Percentiles rank a stretch among this genome's conserved stretches.
Conservation (phyloP, 768 basidiomycete genomes). For the Collybia sordida region DNA sequence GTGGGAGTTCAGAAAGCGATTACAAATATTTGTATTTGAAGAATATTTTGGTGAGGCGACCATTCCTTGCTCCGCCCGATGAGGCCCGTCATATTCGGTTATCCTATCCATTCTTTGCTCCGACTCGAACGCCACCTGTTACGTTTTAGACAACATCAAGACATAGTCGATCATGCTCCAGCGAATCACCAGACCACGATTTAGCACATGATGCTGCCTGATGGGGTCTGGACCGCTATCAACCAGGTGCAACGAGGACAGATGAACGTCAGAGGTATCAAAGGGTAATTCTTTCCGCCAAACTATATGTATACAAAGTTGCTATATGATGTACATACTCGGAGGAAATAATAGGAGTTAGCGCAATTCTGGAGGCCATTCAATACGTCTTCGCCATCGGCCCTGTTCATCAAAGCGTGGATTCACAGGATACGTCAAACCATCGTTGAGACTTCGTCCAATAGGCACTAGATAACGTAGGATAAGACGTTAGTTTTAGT, state of each 20-base stretch:
- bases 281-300: background rate
- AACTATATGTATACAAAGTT: background rate
- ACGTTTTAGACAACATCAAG: background rate
- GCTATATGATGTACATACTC: background rate
- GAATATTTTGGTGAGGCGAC: conserved; percentile 3
- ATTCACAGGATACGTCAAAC: conserved; percentile 64
- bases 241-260: background rate
- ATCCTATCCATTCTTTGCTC: background rate
- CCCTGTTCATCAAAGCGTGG: conserved; percentile 74
- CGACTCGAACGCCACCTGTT: conserved; percentile 1
- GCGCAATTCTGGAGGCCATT: conserved; percentile 69
- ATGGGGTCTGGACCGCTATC: background rate
- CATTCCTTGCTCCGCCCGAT: conserved; percentile 16
- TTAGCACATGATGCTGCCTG: background rate
- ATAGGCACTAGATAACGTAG: conserved; percentile 48
- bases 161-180: background rate
- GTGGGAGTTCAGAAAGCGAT: conserved; percentile 11
- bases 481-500: background rate
- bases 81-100: conserved; percentile 6
- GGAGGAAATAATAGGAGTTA: conserved; percentile 27
- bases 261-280: background rate
- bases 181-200: background rate
- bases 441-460: conserved; percentile 51
- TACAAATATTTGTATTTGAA: conserved; percentile 4
- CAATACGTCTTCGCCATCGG: conserved; percentile 59